These are phyloP conservation scores for Rhizophora apiculata DNA, from an alignment of 345 rosid species.

Conservation along the genomic window DNA sequence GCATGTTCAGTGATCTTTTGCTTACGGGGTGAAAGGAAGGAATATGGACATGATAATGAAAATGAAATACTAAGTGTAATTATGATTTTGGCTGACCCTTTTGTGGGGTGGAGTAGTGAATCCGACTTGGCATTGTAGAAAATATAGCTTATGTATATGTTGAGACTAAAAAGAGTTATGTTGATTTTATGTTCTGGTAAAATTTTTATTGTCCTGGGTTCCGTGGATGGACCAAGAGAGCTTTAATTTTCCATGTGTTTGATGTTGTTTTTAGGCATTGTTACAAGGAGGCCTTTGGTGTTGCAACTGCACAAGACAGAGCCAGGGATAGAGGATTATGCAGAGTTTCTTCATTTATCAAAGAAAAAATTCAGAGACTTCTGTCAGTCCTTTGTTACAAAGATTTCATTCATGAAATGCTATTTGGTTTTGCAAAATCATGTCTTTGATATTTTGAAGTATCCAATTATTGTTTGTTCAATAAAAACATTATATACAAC, in stretches of 20 bases:
- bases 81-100: not conserved
- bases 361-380: slow-evolving; percentile 65
- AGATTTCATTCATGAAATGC: not conserved
- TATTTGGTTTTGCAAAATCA: too few species aligned
- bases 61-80: too few species aligned
- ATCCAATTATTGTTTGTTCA: too few species aligned
- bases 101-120: not conserved
- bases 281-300: slow-evolving; percentile 87
- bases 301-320: slow-evolving; percentile 83
- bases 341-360: slow-evolving; percentile 85
- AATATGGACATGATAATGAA: too few species aligned
- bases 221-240: not conserved
- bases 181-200: not conserved
- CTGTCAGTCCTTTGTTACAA: slow-evolving; percentile 29
- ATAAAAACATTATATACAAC: too few species aligned
- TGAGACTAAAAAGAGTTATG: too few species aligned
- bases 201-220: not conserved
- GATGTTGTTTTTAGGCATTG: slow-evolving; percentile 43
- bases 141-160: not conserved
- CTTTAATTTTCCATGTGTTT: not conserved
- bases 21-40: too few species aligned
- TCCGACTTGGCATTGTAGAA: not conserved
- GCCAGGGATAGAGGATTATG: slow-evolving; percentile 70
- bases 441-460: too few species aligned
- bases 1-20: too few species aligned